Base-by-base conservation (phyloP, 2,329 filamentous ascomycete species). In the Colletotrichum costaricense region DNA sequence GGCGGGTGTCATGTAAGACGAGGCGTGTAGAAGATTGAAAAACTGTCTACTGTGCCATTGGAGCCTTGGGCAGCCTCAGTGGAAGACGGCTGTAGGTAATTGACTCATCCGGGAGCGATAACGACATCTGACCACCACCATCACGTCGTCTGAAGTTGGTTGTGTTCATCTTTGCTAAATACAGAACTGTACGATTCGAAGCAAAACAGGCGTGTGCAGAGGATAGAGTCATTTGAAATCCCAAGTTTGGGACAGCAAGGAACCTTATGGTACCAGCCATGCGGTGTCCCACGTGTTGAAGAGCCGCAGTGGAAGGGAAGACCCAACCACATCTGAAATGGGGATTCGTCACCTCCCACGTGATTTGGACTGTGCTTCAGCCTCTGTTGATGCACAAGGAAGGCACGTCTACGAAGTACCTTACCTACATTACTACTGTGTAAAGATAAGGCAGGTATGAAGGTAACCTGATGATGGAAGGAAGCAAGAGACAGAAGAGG, bases 321-420 rank as follows among this genome's bases (percentile, higher is more conserved):
- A 52, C 70, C 70, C 28, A 35, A 62, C 70, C 64, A 49, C 59
- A 62, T 30, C 67, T 73, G 67, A 73, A 56, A 70, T 66, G 28
- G 28, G 38, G 57, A 71, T 67, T 70, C 60, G 67, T 73, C 71
- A 70, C 58, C 70, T 49, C 19, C 60, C 33, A 62, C 55, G 60
- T 64, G 65, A 69, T 59, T 54, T 54, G 60, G 19, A 30, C 16
- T 22, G 26, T 16, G 19, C 38, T 33, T 12, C 14, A 56, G 22
- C 12, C 12, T 56, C 24, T 28, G 46, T 55, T 38, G 46, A 55
- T 55, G 62, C 49, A 19, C 19, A n/a, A n/a, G 42, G 19, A 49
- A 49, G 42, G 8, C 19, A 49, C 19, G 16, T 19, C 16, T 1
- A 42, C 16, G 16, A 7, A 7, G 38, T 19, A 42, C 14, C 38